These are phyloP conservation scores for Yarrowia divulgata DNA, from an alignment of 805 yeast species.

Conservation along the genomic window DNA sequence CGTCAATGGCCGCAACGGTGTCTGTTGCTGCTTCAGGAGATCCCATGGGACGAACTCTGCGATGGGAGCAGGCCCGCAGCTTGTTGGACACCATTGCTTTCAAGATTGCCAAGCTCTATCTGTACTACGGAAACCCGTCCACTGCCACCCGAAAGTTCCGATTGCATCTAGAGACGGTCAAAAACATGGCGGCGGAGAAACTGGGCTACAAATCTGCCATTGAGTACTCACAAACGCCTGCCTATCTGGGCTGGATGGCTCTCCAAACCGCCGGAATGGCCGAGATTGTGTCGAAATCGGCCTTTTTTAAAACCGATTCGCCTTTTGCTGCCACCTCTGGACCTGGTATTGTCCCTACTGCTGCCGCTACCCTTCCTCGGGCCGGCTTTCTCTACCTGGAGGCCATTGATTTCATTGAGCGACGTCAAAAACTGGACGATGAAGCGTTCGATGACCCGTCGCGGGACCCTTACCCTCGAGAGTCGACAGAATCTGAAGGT, in stretches of 20 bases:
- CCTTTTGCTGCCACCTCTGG: conserved; percentile 31
- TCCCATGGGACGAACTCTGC: conserved; percentile 44
- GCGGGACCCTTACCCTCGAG: conserved; percentile 22
- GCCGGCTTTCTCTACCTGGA: conserved; percentile 26
- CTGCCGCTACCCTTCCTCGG: conserved; percentile 17
- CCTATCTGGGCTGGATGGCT: conserved; percentile 61
- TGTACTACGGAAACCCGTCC: conserved; percentile 65
- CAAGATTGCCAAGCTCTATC: conserved; percentile 66
- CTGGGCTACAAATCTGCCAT: conserved; percentile 45
- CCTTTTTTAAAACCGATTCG: conserved; percentile 18
- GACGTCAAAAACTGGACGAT: neutral
- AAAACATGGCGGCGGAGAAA: conserved; percentile 51
- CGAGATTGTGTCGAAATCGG: conserved; percentile 8
- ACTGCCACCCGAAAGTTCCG: conserved; percentile 69
- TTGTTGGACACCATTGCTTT: conserved; percentile 67
- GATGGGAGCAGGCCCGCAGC: conserved; percentile 58
- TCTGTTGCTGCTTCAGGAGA: conserved; percentile 6
- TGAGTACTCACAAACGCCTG: conserved; percentile 42
- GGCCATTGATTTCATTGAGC: conserved; percentile 19
- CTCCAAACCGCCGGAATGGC: conserved; percentile 73
- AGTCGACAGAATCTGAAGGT: neutral
- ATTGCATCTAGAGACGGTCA: conserved; percentile 64
- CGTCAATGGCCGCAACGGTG: conserved; percentile 24
- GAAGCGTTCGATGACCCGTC: conserved; percentile 19
- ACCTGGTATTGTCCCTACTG: conserved; percentile 19